Conservation (phyloP, 2,329 filamentous ascomycete species). For the Seiridium cupressi region DNA sequence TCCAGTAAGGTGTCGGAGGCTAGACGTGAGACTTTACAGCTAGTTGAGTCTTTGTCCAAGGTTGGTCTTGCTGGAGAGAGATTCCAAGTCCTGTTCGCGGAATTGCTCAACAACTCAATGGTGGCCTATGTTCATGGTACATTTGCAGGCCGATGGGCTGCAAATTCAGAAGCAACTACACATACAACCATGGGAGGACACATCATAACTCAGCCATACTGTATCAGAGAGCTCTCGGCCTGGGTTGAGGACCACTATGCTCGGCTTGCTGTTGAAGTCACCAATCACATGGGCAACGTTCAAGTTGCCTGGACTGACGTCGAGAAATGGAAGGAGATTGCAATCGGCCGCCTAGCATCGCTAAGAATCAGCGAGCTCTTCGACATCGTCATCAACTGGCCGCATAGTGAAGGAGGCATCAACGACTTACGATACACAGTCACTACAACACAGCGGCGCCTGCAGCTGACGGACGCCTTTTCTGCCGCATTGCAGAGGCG, state of each 20-base stretch:
- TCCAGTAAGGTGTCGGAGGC: conserved; percentile 32
- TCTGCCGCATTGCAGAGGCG: conserved; percentile 62
- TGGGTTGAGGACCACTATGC: conserved; percentile 71
- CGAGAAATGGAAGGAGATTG: conserved; percentile 69
- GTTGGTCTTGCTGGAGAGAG: conserved; percentile 68
- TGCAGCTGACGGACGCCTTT: conserved; percentile 70
- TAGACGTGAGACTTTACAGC: conserved; percentile 49
- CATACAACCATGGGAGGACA: conserved; percentile 19
- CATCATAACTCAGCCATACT: conserved; percentile 44
- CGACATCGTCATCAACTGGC: conserved; percentile 77
- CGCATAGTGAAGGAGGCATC: conserved; percentile 66
- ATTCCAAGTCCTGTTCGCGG: conserved; percentile 70
- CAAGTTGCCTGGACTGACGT: conserved; percentile 54
- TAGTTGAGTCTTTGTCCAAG: conserved; percentile 58
- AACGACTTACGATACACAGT: conserved; percentile 72
- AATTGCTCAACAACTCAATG: conserved; percentile 67
- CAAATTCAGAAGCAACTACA: conserved; percentile 21
- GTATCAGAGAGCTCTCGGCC: conserved; percentile 56
- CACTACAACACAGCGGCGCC: conserved; percentile 64
- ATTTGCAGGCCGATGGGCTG: conserved; percentile 63
- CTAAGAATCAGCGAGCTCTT: conserved; percentile 72
- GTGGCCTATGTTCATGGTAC: conserved; percentile 58
- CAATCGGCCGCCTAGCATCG: conserved; percentile 64
- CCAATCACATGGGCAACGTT: conserved; percentile 43
- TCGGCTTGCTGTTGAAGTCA: conserved; percentile 61